Conservation (phyloP, 768 basidiomycete genomes). For the Termitomyces sp. region DNA sequence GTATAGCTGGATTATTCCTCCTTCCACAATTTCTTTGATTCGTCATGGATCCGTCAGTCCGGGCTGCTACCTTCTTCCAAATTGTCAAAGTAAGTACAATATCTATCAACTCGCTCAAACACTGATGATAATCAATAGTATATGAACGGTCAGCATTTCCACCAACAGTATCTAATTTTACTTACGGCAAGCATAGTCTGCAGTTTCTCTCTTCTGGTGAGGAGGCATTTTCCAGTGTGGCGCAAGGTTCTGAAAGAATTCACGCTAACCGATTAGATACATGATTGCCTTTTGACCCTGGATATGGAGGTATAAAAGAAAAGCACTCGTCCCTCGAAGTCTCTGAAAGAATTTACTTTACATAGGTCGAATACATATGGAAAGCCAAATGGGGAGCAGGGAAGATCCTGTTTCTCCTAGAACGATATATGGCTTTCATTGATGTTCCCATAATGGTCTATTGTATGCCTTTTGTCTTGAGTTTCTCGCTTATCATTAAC, state of each 20-base stretch:
- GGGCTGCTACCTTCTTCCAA: neutral
- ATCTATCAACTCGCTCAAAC: neutral
- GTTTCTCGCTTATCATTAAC: neutral
- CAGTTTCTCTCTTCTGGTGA: slow-evolving; percentile 4
- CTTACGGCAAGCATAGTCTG: neutral
- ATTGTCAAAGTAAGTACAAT: neutral
- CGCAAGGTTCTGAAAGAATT: neutral
- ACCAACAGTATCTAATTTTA: neutral
- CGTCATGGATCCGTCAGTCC: neutral
- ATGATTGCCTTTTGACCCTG: slow-evolving; percentile 5
- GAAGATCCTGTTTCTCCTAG: slow-evolving; percentile 19
- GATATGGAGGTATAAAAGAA: slow-evolving; percentile 3
- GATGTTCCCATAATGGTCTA: slow-evolving; percentile 16
- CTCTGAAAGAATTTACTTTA: neutral
- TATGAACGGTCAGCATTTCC: slow-evolving; percentile 3
- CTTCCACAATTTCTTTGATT: too few species aligned
- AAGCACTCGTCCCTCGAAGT: neutral
- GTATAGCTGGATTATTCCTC: neutral
- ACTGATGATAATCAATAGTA: neutral
- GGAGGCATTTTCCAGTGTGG: neutral
- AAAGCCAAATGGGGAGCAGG: slow-evolving; percentile 15
- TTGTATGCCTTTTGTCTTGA: slow-evolving; percentile 9
- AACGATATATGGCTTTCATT: slow-evolving; percentile 20
- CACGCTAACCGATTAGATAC: neutral
- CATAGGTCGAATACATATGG: slow-evolving; percentile 19